A percentile compares a stretch with the other conserved stretches of the same genome.
These are phyloP conservation scores for Dioscorea cayenensis DNA, from an alignment of 116 monocot genomes.

Conservation along the genomic window DNA sequence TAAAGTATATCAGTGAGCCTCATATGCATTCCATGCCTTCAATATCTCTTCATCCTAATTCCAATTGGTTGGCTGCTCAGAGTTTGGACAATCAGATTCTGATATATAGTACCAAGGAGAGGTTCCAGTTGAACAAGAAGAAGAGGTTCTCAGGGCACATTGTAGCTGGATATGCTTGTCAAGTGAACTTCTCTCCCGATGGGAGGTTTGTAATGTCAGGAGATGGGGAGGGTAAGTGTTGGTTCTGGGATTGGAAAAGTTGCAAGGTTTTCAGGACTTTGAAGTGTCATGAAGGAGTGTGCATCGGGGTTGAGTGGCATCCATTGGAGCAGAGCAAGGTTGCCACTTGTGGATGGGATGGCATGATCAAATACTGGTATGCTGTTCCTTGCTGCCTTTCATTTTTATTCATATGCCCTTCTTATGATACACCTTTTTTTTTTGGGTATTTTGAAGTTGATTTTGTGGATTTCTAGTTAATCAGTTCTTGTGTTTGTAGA, in stretches of 20 bases:
- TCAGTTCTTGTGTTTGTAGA: no score
- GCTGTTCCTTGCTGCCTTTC: background rate
- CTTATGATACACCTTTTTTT: background rate
- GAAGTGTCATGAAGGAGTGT: conserved; percentile 84
- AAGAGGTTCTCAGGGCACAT: conserved; percentile 97
- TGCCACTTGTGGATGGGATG: conserved; percentile 99
- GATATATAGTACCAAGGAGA: conserved; percentile 96
- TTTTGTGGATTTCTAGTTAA: no score
- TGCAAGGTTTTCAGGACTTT: conserved; percentile 89
- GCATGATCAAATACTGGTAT: conserved; percentile 94
- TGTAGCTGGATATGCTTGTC: conserved; percentile 92
- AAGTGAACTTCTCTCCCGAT: conserved; percentile 96
- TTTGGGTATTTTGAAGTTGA: no score
- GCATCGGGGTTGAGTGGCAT: conserved; percentile 97
- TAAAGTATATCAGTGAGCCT: conserved; percentile 97
- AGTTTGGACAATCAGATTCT: conserved; percentile 98
- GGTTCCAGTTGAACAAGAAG: conserved; percentile 99
- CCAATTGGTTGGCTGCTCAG: conserved; percentile 94
- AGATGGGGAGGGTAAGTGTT: conserved; percentile 93
- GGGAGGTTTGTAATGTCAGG: conserved; percentile 97
- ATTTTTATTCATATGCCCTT: background rate
- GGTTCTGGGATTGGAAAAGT: conserved; percentile 99
- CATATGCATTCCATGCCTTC: conserved; percentile 99
- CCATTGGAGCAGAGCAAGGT: conserved; percentile 96
- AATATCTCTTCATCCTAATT: conserved; percentile 87